Conservation (phyloP, 345 rosid species). For the Citrus cavaleriei region DNA sequence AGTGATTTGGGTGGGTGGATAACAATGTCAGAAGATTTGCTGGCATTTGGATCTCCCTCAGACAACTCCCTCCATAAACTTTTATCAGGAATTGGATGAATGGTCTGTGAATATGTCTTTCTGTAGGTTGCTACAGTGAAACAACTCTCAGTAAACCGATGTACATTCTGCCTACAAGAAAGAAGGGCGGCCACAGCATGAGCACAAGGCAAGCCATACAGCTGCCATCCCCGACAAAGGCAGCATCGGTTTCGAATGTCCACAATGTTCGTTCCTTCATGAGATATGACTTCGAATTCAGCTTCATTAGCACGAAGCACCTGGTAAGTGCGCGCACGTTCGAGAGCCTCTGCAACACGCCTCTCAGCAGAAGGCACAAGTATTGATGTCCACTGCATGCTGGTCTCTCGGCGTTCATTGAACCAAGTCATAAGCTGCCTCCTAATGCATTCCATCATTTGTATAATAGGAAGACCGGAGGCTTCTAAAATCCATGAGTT, state of each 20-base stretch:
- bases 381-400: conserved; percentile 94
- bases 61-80: conserved; percentile 82
- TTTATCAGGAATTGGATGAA: conserved; percentile 95
- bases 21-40: conserved; percentile 38
- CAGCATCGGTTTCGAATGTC: conserved; percentile 91
- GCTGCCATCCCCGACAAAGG: conserved; percentile 97
- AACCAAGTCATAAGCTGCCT: conserved; percentile 99
- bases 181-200: conserved; percentile 98
- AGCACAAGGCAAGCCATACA: conserved; percentile 91
- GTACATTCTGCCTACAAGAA: conserved; percentile 98
- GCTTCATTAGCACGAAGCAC: conserved; percentile 95
- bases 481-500: conserved; percentile 93
- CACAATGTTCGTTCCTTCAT: conserved; percentile 84
- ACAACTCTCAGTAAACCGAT: conserved; percentile 89
- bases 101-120: conserved; percentile 90
- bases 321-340: conserved; percentile 78
- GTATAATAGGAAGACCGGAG: conserved; percentile 93
- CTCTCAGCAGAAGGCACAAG: conserved; percentile 95
- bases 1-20: conserved; percentile 88
- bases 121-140: conserved; percentile 93
- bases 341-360: conserved; percentile 82
- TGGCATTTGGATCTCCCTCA: conserved; percentile 57
- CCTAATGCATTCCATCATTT: conserved; percentile 98
- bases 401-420: conserved; percentile 85
- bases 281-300: conserved; percentile 91